These are phyloP conservation scores for Solanum chaucha DNA, from an alignment of 257 asterid genomes.

Conservation along the genomic window DNA sequence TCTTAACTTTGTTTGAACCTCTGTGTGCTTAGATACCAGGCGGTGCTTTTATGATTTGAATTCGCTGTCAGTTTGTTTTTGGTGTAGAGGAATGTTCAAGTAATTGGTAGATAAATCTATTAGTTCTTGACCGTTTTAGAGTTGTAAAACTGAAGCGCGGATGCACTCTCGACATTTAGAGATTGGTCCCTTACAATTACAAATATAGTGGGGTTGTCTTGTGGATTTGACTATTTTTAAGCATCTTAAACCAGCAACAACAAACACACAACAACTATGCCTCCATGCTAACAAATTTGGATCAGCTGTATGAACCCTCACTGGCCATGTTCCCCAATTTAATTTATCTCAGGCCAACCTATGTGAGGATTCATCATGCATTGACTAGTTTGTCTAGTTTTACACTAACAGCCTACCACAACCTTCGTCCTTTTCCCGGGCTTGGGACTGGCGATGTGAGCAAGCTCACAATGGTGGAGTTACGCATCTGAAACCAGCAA, in stretches of 20 bases:
- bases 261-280: not conserved
- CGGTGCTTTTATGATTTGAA: not conserved
- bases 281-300: not conserved
- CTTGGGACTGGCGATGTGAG: not conserved
- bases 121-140: not conserved
- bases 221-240: not conserved
- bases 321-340: not conserved
- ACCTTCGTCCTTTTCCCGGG: not conserved
- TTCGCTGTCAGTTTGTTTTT: not conserved
- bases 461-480: not conserved
- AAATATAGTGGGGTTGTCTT: not conserved
- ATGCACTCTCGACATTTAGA: not conserved
- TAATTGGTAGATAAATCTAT: not conserved
- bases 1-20: not conserved
- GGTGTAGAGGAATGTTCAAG: not conserved
- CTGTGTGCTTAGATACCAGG: not conserved
- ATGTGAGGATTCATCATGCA: not conserved
- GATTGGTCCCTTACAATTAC: not conserved
- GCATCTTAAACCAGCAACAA: not conserved
- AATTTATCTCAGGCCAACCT: not conserved
- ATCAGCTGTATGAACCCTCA: not conserved
- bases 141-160: not conserved
- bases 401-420: not conserved
- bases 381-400: not conserved
- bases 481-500: not conserved